Conservation (phyloP, 2,329 filamentous ascomycete species). For the Madurella mycetomatis region DNA sequence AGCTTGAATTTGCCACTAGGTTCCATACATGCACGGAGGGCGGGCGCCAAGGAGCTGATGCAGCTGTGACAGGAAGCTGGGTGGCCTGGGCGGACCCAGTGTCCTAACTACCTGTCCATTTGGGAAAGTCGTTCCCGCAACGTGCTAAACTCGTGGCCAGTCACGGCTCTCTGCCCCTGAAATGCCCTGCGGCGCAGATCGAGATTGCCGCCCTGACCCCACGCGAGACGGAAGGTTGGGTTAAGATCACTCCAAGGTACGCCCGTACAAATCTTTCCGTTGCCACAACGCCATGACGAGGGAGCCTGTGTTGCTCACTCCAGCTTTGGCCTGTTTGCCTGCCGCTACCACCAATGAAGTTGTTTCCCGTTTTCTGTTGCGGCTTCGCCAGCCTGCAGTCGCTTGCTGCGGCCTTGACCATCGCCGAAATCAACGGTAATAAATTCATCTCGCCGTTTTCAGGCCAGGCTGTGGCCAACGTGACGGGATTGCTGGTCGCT, state of each 20-base stretch:
- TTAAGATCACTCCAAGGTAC: not conserved
- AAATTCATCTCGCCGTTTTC: slow-evolving; percentile 58
- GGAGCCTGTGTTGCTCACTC: not conserved
- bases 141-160: slow-evolving; percentile 16
- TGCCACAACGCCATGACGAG: not conserved
- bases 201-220: not conserved
- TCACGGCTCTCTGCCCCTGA: slow-evolving; percentile 14
- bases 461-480: slow-evolving; percentile 51
- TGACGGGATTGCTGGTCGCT: slow-evolving; percentile 62
- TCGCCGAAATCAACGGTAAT: slow-evolving; percentile 63
- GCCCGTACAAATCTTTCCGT: not conserved
- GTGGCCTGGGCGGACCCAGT: slow-evolving; percentile 8
- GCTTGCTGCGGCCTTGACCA: slow-evolving; percentile 40
- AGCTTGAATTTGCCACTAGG: not conserved
- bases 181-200: slow-evolving; percentile 3
- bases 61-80: not conserved
- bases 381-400: slow-evolving; percentile 22
- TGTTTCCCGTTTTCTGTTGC: slow-evolving; percentile 13
- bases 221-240: not conserved
- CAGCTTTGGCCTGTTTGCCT: not conserved
- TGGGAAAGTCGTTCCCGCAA: slow-evolving; percentile 20
- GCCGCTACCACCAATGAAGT: slow-evolving; percentile 16
- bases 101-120: slow-evolving; percentile 20
- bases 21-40: slow-evolving; percentile 3
- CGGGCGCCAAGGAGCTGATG: too few relatives aligned